A percentile compares a stretch with the other conserved stretches of the same genome.
phyloP scores from a whole-genome alignment of 495 filamentous ascomycete species.

The Podospora conica region DNA sequence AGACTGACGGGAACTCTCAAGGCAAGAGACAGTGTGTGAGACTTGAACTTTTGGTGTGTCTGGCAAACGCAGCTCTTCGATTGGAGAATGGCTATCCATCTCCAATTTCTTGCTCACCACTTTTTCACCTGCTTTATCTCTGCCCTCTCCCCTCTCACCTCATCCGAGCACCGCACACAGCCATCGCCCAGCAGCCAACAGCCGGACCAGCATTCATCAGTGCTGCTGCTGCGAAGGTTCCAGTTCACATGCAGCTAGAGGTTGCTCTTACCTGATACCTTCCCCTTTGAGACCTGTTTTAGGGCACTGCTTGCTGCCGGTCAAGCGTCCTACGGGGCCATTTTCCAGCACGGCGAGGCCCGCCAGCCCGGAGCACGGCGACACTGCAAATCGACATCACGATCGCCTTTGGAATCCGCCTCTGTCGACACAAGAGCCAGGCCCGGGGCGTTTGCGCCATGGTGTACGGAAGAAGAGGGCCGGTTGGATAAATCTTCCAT shows the following conservation, averaged over 20 bases:
- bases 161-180: not conserved
- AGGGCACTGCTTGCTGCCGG: not conserved
- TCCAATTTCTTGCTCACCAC: slow-evolving; percentile 11
- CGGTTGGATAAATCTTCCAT: not conserved
- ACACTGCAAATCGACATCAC: not conserved
- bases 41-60: not conserved
- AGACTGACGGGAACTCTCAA: not conserved
- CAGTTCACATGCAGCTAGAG: slow-evolving; percentile 28
- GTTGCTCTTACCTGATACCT: slow-evolving; percentile 33
- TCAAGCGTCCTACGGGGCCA: not conserved
- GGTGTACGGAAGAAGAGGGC: not conserved
- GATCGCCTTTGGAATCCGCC: not conserved
- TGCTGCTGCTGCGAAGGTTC: slow-evolving; percentile 11
- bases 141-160: slow-evolving; percentile 1
- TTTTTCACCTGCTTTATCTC: slow-evolving; percentile 1
- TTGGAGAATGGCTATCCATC: slow-evolving; percentile 5
- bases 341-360: not conserved
- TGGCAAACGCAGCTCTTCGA: not conserved
- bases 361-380: not conserved
- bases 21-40: not conserved
- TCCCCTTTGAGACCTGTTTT: slow-evolving; percentile 19
- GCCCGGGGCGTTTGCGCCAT: not conserved
- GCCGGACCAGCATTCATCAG: not conserved
- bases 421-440: no score
- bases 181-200: not conserved